Evolutionary conservation across 257 asterid genomes (phyloP).

Genomic region (Capsicum baccatum): DNA sequence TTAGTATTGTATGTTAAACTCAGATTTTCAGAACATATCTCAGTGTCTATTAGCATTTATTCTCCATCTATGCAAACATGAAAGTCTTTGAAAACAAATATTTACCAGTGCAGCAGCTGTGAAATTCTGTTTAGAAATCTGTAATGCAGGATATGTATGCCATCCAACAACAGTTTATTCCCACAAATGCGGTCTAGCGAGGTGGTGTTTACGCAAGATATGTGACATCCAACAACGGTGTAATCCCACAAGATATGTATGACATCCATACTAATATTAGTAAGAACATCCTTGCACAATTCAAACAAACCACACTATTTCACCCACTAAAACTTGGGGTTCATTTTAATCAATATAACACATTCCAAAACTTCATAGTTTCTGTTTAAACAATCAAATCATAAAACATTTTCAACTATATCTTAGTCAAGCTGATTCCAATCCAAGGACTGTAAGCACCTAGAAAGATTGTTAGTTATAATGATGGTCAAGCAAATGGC

Average conservation of each 20-base stretch:
- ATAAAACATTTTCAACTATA: neutral
- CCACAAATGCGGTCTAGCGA: neutral
- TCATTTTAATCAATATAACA: neutral
- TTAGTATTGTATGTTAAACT: slow-evolving; percentile 1
- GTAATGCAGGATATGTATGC: too few relatives aligned
- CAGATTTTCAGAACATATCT: neutral
- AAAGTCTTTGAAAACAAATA: neutral
- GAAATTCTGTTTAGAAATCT: neutral
- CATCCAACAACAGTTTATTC: neutral
- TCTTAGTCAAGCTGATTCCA: neutral
- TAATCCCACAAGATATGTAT: too few relatives aligned
- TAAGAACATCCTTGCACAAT: neutral
- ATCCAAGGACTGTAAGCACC: neutral
- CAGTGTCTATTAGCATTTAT: slow-evolving; percentile 14
- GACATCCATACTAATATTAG: too few relatives aligned
- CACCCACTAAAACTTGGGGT: neutral
- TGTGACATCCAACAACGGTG: neutral
- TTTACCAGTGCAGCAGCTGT: neutral
- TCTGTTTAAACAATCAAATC: slow-evolving; percentile 2
- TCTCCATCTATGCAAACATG: slow-evolving; percentile 9
- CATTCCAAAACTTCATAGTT: neutral
- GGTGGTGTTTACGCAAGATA: neutral
- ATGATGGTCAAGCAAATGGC: neutral
- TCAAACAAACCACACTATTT: neutral
- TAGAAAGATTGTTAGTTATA: neutral